These are phyloP conservation scores for Chrysoporthe austroafricana DNA, from an alignment of 2,329 filamentous ascomycete species.

Conservation along the genomic window DNA sequence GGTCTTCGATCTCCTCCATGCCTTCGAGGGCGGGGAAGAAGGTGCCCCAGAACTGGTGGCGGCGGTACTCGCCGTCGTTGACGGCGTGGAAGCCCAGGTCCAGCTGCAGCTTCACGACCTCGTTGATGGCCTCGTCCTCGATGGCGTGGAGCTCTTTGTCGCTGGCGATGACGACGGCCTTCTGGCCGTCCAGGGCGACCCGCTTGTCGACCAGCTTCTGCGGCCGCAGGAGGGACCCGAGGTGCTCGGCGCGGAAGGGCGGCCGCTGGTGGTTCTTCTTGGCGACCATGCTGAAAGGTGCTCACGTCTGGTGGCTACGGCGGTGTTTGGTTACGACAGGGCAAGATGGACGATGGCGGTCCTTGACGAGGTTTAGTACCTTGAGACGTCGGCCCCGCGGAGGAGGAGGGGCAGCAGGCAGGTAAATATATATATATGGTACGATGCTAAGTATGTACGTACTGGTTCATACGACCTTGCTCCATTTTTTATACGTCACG, in stretches of 20 bases:
- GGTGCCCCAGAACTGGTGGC: slow-evolving; percentile 41
- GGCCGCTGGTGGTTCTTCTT: slow-evolving; percentile 36
- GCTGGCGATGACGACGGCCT: slow-evolving; percentile 42
- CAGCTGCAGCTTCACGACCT: slow-evolving; percentile 62
- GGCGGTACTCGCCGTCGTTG: slow-evolving; percentile 64
- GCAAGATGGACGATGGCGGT: no score
- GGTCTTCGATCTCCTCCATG: slow-evolving; percentile 43
- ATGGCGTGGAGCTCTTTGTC: slow-evolving; percentile 51
- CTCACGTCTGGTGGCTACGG: no score
- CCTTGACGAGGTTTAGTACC: background rate
- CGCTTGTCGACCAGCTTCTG: slow-evolving; percentile 58
- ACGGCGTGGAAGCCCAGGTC: slow-evolving; percentile 60
- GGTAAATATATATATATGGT: background rate
- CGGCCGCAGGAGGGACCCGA: slow-evolving; percentile 75
- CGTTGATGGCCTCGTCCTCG: slow-evolving; percentile 62
- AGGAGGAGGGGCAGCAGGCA: background rate
- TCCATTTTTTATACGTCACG: slow-evolving; percentile 2
- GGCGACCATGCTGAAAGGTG: slow-evolving; percentile 12
- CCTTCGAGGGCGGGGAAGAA: slow-evolving; percentile 45
- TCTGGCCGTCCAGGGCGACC: slow-evolving; percentile 40
- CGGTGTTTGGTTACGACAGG: background rate
- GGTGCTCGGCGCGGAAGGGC: slow-evolving; percentile 76
- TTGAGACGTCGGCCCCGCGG: background rate
- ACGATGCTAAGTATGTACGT: background rate
- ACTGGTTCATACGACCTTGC: background rate